Conservation (phyloP, 2,329 filamentous ascomycete genomes). For the Talaromyces sp. region DNA sequence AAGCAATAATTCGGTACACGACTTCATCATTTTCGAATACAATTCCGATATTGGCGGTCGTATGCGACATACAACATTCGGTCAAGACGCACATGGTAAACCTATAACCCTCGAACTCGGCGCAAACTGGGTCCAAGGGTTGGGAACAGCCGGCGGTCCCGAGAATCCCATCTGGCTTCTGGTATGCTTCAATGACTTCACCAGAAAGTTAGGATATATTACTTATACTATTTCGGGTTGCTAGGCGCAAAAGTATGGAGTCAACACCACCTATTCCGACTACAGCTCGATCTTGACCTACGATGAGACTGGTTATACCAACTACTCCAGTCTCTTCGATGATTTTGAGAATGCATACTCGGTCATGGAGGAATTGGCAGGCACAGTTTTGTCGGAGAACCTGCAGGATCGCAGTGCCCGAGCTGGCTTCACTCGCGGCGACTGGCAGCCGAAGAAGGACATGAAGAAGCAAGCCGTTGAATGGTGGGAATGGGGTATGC, state of each 20-base stretch:
- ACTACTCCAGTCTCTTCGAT: conserved; percentile 53
- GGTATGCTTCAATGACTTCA: neutral
- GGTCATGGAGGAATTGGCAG: conserved; percentile 52
- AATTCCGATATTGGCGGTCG: conserved; percentile 62
- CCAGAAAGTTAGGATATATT: neutral
- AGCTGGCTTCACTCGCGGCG: conserved; percentile 56
- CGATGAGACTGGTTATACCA: conserved; percentile 53
- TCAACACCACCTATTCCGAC: conserved; percentile 58
- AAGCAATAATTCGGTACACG: conserved; percentile 57
- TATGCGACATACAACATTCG: conserved; percentile 57
- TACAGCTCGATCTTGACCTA: conserved; percentile 59
- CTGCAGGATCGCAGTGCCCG: conserved; percentile 61
- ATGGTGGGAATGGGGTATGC: conserved; percentile 52
- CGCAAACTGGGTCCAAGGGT: conserved; percentile 61
- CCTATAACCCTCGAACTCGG: conserved; percentile 62
- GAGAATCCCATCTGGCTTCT: conserved; percentile 62
- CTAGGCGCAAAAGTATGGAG: conserved; percentile 54
- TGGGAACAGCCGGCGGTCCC: conserved; percentile 37
- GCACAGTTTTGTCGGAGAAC: conserved; percentile 56
- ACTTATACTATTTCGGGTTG: conserved; percentile 18
- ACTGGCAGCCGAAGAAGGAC: conserved; percentile 57
- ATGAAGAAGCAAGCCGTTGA: conserved; percentile 59
- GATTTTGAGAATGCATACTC: conserved; percentile 50
- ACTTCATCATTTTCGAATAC: conserved; percentile 65
- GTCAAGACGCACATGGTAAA: conserved; percentile 49